Evolutionary conservation across 208 protist genomes (phyloP).

Genomic region (Polymyxa betae): DNA sequence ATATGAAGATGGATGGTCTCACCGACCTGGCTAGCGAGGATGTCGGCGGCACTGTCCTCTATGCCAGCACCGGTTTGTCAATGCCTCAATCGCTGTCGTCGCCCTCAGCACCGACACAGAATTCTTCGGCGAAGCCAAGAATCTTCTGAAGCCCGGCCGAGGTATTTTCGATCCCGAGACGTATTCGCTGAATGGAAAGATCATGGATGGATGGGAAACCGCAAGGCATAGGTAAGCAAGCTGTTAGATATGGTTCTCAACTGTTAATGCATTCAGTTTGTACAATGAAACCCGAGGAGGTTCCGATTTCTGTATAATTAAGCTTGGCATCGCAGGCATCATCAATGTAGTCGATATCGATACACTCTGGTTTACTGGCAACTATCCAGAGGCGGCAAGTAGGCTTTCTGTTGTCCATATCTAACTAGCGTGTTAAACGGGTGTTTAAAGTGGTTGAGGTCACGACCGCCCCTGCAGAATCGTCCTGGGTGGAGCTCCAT

Average conservation of each 20-base stretch:
- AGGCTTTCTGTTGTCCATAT: background rate
- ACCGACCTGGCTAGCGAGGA: background rate
- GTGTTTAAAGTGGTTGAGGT: constrained; percentile 16
- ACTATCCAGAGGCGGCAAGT: constrained; percentile 24
- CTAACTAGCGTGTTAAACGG: background rate
- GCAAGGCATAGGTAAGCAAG: background rate
- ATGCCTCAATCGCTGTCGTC: background rate
- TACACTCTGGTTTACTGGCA: constrained; percentile 12
- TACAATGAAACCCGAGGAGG: background rate
- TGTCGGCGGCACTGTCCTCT: constrained; percentile 34
- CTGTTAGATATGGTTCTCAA: background rate
- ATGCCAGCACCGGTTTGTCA: constrained; percentile 7
- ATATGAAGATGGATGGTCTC: no score
- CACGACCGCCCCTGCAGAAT: background rate
- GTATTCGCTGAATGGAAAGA: background rate
- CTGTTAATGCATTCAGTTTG: background rate
- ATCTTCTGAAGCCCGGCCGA: background rate
- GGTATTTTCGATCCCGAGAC: background rate
- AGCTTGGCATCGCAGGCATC: constrained; percentile 13
- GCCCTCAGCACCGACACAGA: background rate
- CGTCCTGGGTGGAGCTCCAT: constrained; percentile 12
- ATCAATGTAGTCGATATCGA: constrained; percentile 15
- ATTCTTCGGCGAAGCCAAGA: background rate
- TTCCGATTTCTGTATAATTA: constrained; percentile 37
- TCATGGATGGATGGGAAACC: constrained; percentile 42